Evolutionary conservation across 768 basidiomycete genomes (phyloP).

Genomic region (Boletus bicolor): DNA sequence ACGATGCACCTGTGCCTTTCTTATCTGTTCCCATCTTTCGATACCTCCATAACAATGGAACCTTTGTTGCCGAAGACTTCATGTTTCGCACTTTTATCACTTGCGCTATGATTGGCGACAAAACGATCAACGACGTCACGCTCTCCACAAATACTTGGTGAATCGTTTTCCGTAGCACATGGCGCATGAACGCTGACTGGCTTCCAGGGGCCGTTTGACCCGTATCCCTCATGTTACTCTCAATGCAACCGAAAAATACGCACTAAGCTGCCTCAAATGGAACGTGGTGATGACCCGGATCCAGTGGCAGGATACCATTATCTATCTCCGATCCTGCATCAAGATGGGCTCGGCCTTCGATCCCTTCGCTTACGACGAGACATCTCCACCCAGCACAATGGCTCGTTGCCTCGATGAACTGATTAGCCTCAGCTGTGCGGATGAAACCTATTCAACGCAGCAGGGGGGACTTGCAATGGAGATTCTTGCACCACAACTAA

Average conservation of each 20-base stretch:
- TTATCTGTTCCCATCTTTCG: conserved; percentile 29
- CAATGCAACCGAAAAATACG: conserved; percentile 23
- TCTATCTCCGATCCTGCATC: conserved; percentile 23
- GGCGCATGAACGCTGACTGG: conserved; percentile 4
- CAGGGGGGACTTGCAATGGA: background rate
- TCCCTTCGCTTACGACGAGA: conserved; percentile 20
- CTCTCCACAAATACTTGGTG: conserved; percentile 33
- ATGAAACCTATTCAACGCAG: background rate
- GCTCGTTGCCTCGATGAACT: conserved; percentile 21
- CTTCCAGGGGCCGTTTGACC: conserved; percentile 21
- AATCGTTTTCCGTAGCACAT: background rate
- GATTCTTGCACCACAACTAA: conserved; percentile 15
- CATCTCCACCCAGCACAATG: conserved; percentile 15
- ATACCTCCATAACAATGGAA: conserved; percentile 29
- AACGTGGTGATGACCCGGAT: conserved; percentile 16
- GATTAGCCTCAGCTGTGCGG: conserved; percentile 8
- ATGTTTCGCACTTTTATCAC: conserved; percentile 34
- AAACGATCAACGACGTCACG: conserved; percentile 31
- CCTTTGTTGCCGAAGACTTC: conserved; percentile 30
- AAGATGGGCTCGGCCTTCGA: conserved; percentile 25
- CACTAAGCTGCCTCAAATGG: conserved; percentile 22
- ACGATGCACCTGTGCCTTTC: conserved; percentile 22
- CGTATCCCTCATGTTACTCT: conserved; percentile 22
- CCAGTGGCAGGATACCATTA: conserved; percentile 24
- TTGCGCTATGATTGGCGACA: conserved; percentile 37